Conservation (phyloP, 139 green algal genomes). For the Bryopsis sp. region DNA sequence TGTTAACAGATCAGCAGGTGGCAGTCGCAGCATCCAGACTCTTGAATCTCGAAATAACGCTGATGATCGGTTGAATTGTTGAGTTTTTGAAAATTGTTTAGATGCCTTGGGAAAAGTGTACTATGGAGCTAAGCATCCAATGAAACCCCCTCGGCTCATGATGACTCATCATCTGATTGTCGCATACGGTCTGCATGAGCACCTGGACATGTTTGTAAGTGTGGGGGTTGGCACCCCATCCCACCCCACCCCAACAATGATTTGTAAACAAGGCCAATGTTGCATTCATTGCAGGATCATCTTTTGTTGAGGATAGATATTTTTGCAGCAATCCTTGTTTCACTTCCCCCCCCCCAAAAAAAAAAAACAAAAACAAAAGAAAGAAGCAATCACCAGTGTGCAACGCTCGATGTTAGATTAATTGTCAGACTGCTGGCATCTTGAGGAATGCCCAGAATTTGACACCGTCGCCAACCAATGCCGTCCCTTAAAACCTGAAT, state of each 20-base stretch:
- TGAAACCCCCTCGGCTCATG: slow-evolving; percentile 92
- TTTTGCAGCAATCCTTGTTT: neutral
- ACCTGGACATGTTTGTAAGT: slow-evolving; percentile 83
- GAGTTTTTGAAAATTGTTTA: slow-evolving; percentile 22
- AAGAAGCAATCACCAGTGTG: neutral
- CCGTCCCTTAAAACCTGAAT: too few relatives aligned
- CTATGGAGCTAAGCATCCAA: slow-evolving; percentile 93
- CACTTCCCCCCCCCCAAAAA: neutral
- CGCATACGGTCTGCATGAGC: slow-evolving; percentile 85
- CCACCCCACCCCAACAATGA: too few relatives aligned
- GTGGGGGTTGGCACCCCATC: neutral
- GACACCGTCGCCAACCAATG: too few relatives aligned
- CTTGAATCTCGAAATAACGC: neutral
- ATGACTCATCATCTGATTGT: slow-evolving; percentile 94
- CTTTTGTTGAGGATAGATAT: neutral
- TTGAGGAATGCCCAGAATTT: too few relatives aligned
- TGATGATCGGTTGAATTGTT: neutral
- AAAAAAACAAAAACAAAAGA: neutral
- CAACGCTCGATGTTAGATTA: slow-evolving; percentile 9
- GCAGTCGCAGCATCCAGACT: neutral
- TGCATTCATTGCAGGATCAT: neutral
- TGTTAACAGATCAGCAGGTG: neutral
- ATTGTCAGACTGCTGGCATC: neutral
- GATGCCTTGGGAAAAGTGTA: slow-evolving; percentile 77
- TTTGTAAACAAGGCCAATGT: neutral